Base-by-base conservation (phyloP, 2,329 filamentous ascomycete genomes). In the Furcasterigmium furcatum region DNA sequence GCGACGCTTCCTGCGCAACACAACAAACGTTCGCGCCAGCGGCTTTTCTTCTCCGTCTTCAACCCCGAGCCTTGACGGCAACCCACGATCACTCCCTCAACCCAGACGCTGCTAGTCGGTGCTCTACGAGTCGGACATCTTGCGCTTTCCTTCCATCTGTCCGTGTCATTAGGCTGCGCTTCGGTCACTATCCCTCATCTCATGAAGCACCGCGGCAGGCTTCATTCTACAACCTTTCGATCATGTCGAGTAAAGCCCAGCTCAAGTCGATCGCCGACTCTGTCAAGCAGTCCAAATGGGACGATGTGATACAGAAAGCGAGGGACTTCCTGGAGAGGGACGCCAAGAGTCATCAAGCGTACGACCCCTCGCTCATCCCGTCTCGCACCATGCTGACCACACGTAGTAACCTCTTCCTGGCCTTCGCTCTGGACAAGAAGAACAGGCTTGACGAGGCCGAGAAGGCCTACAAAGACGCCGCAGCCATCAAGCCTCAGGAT, bases 211-310 rank as follows among this genome's bases (percentile, higher is more conserved):
- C 38, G 7, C 9, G 20, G 18, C 19, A 39, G 24, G 12, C 16
- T 25, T 27, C 24, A 35, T 21, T 27, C 13, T n/a, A 4, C n/a
- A 5, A 43, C 13, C 19, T 19, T 16, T 5, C 35, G 57, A 62
- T 47, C 51, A 80, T 80, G 77, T 73, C 76, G 35, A 66, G 65
- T 51, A 96, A 95, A 70, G 78, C 84, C 44, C 81, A 84, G 48
- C 74, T 96, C 56, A 96, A 95, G 71, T 82, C 85, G 54, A 87
- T 94, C 53, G 88, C 86, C 60, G 79, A 87, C 52, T 84, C 86
- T 39, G 77, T 96, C 54, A 87, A 89, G 60, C 78, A 84, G 49
- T 80, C 88, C 57, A 86, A 94, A 59, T 96, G 85, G 71, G 85
- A 87, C 49, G 84, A 87, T 58, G 90, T 87, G 36, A 76, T 85